These are phyloP conservation scores for Thozetella sp. DNA, from an alignment of 495 filamentous ascomycete species.

Conservation along the genomic window DNA sequence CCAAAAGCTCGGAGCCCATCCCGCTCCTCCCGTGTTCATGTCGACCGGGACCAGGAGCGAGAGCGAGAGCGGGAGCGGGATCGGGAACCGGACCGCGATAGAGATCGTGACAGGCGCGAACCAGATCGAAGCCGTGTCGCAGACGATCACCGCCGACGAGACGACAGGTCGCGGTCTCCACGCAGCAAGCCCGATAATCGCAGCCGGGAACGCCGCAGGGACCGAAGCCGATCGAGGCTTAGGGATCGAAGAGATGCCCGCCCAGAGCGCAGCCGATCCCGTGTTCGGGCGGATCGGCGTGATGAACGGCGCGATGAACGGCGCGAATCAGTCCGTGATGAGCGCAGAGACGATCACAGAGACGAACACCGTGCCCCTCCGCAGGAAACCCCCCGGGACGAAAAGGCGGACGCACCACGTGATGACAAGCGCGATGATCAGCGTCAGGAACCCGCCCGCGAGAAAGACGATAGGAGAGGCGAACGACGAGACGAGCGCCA, in stretches of 20 bases:
- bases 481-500: not conserved
- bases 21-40: conserved; percentile 24
- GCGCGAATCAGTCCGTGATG: not conserved
- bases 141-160: conserved; percentile 22
- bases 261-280: conserved; percentile 41
- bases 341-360: conserved; percentile 3
- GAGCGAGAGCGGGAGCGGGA: conserved; percentile 32
- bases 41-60: conserved; percentile 24
- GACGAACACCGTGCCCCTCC: too few relatives aligned
- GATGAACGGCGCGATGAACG: conserved; percentile 21
- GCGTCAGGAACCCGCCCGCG: too few relatives aligned
- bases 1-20: conserved; percentile 34
- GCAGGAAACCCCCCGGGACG: not conserved
- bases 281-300: conserved; percentile 18
- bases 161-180: conserved; percentile 22
- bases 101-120: conserved; percentile 19
- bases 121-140: conserved; percentile 4
- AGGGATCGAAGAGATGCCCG: conserved; percentile 26
- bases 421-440: not conserved
- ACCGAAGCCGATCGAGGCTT: conserved; percentile 21
- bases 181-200: conserved; percentile 18
- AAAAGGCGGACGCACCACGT: not conserved
- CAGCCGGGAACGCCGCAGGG: conserved; percentile 13
- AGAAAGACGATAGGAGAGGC: not conserved
- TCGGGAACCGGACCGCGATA: conserved; percentile 21